Conservation (phyloP, 2,329 filamentous ascomycete species). For the Ascochyta pisi region DNA sequence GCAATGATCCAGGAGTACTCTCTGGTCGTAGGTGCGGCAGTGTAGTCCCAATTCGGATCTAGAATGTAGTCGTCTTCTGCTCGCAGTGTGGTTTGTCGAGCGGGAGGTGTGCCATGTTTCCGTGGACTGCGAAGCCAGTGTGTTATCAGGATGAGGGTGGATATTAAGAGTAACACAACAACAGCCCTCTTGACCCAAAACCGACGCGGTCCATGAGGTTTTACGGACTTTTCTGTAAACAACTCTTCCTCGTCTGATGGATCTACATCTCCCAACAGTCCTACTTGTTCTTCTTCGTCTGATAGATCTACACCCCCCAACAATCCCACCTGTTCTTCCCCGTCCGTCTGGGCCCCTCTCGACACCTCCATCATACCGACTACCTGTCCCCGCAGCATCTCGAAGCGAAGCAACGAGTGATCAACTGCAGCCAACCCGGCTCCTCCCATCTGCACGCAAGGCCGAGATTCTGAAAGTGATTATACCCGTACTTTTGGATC, state of each 20-base stretch:
- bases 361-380: conserved; percentile 11
- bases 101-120: neutral
- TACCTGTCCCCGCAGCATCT: conserved; percentile 2
- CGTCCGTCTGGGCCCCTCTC: neutral
- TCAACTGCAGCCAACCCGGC: neutral
- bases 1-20: conserved; percentile 67
- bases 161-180: neutral
- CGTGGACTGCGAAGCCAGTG: neutral
- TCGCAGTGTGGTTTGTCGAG: conserved; percentile 21
- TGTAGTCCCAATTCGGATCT: conserved; percentile 62
- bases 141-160: neutral
- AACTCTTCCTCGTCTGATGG: neutral
- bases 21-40: conserved; percentile 58
- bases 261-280: conserved; percentile 22
- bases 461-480: no score
- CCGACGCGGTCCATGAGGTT: neutral
- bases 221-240: neutral
- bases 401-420: neutral
- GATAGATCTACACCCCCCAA: conserved; percentile 3
- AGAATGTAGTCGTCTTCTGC: conserved; percentile 58
- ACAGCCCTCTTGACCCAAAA: neutral
- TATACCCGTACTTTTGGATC: no score
- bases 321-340: conserved; percentile 33
- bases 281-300: conserved; percentile 28
- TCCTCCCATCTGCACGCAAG: no score